Percentiles rank a stretch among this genome's conserved stretches.
These are phyloP conservation scores for Taxawa tesnikishii DNA, from an alignment of 2,329 filamentous ascomycete genomes.

Conservation along the genomic window DNA sequence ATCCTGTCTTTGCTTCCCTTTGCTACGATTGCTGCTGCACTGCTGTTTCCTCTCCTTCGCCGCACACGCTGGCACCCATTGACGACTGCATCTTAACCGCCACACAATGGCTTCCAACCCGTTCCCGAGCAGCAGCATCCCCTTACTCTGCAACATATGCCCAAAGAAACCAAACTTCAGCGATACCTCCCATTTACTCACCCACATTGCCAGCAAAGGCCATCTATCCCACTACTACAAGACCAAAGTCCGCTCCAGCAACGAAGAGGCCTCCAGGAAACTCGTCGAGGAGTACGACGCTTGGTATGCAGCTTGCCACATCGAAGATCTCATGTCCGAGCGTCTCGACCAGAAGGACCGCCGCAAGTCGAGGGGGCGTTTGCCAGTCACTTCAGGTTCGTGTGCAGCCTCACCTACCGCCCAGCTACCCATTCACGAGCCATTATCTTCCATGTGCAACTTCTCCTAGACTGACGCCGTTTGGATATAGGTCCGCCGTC, in stretches of 20 bases:
- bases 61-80: background rate
- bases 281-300: conserved; percentile 56
- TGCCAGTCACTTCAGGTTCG: background rate
- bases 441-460: too few relatives aligned
- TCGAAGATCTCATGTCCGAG: conserved; percentile 64
- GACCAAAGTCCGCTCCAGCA: conserved; percentile 57
- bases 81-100: background rate
- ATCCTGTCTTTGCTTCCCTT: background rate
- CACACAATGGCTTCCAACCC: background rate
- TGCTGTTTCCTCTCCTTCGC: background rate
- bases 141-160: conserved; percentile 73
- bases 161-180: conserved; percentile 70
- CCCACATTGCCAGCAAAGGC: conserved; percentile 85
- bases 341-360: conserved; percentile 62
- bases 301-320: conserved; percentile 64
- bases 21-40: background rate
- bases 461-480: too few relatives aligned
- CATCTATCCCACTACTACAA: conserved; percentile 79
- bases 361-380: conserved; percentile 1
- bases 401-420: too few relatives aligned
- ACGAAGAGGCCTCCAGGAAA: conserved; percentile 46
- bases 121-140: conserved; percentile 31
- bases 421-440: too few relatives aligned
- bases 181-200: conserved; percentile 82
- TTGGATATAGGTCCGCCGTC: too few relatives aligned